A percentile compares a stretch with the other conserved stretches of the same genome.
Conservation (phyloP, 2,329 filamentous ascomycete genomes). For the Metarhizium robertsii region DNA sequence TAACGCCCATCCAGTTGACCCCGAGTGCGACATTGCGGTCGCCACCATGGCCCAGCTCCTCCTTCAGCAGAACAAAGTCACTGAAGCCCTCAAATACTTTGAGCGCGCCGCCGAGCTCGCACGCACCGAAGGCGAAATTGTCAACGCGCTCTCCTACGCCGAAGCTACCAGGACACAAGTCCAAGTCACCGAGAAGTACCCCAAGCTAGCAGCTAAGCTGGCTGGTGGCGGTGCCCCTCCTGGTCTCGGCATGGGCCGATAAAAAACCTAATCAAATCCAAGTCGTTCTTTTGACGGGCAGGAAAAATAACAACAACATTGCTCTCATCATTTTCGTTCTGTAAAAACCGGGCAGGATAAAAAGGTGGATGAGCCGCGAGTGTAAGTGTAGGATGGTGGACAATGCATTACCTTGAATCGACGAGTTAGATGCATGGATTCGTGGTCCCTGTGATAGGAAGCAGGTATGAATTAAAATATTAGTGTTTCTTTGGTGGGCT, state of each 20-base stretch:
- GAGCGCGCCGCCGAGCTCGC: conserved; percentile 92
- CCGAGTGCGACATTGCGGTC: conserved; percentile 96
- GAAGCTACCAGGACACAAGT: conserved; percentile 95
- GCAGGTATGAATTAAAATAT: background rate
- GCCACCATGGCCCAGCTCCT: conserved; percentile 98
- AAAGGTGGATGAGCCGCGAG: background rate
- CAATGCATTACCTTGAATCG: background rate
- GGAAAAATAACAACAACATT: background rate
- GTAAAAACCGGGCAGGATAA: background rate
- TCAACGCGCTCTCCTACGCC: conserved; percentile 93
- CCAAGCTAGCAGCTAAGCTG: conserved; percentile 65
- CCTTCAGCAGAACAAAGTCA: conserved; percentile 94
- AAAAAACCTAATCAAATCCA: conserved; percentile 10
- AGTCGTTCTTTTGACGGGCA: background rate
- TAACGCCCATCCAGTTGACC: conserved; percentile 62
- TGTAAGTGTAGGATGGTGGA: conserved; percentile 1
- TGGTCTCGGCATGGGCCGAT: conserved; percentile 27
- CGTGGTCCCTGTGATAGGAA: background rate
- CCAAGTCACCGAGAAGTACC: conserved; percentile 82
- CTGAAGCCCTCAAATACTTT: conserved; percentile 91
- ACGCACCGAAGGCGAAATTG: conserved; percentile 87
- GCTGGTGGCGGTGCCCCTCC: conserved; percentile 25
- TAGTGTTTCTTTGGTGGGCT: background rate
- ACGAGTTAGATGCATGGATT: background rate
- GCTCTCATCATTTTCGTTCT: background rate